Base-by-base conservation (phyloP, 495 filamentous ascomycete genomes). In the Aspergillus saccharolyticus region DNA sequence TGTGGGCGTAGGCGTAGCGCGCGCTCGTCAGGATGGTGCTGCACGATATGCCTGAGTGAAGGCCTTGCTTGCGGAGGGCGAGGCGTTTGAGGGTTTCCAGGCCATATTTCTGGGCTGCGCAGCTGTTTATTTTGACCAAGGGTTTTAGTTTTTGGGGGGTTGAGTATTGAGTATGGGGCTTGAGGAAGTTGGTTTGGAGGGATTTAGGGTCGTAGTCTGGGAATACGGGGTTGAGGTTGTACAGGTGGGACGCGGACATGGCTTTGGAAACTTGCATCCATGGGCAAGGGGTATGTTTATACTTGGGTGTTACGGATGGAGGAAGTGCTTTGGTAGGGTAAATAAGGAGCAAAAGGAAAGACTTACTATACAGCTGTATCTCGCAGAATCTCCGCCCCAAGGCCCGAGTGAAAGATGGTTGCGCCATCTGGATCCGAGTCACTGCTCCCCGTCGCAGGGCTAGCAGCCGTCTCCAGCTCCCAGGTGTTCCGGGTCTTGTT, bases 1-100 rank as follows among this genome's bases (percentile, higher is more conserved):
- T 96, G 72, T 95, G 82, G 61, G 84, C 86, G 73, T 96, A 96
- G 21, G 90, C 90, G 65, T 87, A 96, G 49, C 91, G 84, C 7
- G 91, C 91, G 55, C 85, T 89, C 10, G 87, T 70, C 2, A 96
- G 80, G 61, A 96, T 95, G 42, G 89, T 95, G 70, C 83, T 85
- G 70, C 86, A 89, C 63, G 89, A 84, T 58, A 95, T 90, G 33
- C 90, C 89, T 0, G 82, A 83, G 54, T 91, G 88, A 44, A 90
- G 83, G 55, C 89, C 90, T 65, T 96, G 89, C 75, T 96, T 96
- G 45, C 88, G 80, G 8, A 97, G 78, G 9, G 90, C 81, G 19
- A 97, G 78, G 33, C 86, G 82, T 76, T 96, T 91, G 43, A 97
- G 83, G 53, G 90, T 86, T 14, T 88, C 85, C 16, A 97, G 77